A percentile compares a stretch with the other conserved stretches of the same genome.
These are phyloP conservation scores for Pseudozyma flocculosa DNA, from an alignment of 1,284 basidiomycete species.

Conservation along the genomic window DNA sequence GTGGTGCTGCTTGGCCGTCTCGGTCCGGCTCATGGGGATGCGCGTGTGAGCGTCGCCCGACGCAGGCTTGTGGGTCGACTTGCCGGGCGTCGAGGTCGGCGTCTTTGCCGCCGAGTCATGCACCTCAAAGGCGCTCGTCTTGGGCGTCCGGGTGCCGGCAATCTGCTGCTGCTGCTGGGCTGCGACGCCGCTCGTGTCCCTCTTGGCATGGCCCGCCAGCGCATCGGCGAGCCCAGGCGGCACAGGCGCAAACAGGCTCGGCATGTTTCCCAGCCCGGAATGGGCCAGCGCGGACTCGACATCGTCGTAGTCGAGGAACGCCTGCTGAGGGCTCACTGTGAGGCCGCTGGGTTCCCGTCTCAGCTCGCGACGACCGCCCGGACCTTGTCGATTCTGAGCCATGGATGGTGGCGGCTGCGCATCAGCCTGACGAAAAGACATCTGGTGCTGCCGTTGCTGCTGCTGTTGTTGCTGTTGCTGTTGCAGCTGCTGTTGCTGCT, in stretches of 20 bases:
- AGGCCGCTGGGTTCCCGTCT: conserved; percentile 44
- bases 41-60: not conserved
- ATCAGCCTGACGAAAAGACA: not conserved
- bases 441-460: conserved; percentile 1
- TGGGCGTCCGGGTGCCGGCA: not conserved
- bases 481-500: not conserved
- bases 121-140: not conserved
- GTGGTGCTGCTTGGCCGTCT: conserved; percentile 32
- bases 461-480: not conserved
- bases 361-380: conserved; percentile 17
- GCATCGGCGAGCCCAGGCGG: conserved; percentile 31
- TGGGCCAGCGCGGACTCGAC: conserved; percentile 34
- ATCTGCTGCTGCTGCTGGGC: too few relatives aligned
- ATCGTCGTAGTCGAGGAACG: conserved; percentile 43
- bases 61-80: too few relatives aligned
- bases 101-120: too few relatives aligned
- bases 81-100: too few relatives aligned
- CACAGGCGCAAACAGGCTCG: conserved; percentile 33
- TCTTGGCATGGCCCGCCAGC: not conserved
- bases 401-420: not conserved
- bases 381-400: not conserved
- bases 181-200: not conserved
- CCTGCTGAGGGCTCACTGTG: conserved; percentile 48
- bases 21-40: conserved; percentile 28
- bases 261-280: conserved; percentile 29